Base-by-base conservation (phyloP, 2,329 filamentous ascomycete species). In the Ceratocystis huliohia region DNA sequence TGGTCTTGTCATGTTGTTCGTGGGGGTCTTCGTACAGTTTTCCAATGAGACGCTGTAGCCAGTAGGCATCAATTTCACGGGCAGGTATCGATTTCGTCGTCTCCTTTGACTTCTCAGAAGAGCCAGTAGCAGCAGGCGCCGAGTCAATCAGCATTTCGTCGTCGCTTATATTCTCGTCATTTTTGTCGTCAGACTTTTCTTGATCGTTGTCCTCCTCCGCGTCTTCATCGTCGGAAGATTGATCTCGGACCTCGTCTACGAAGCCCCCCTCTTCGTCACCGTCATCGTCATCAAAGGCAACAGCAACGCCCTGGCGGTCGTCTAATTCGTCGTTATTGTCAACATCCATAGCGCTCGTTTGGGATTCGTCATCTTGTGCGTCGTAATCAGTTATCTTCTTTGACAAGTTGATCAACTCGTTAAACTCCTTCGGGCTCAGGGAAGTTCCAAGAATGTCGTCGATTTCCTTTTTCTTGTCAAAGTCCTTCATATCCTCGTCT, bases 311-410 rank as follows among this genome's bases (percentile, higher is more conserved):
- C 75, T 99, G 91, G 63, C 91, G 87, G 72, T 96, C 92, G 72
- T 96, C 94, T 63, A 96, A 84, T 74, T 96, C 92, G 37, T 84
- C 88, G 2, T 78, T 80, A 37, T 84, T 88, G 80, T 91, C 89
- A 8, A 68, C 65, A 56, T 68, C 67, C 67, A 68, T 68, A 20
- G 41, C 67, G 44, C 65, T 64, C 28, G 61, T 50, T 66, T 66
- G 64, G 25, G 65, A 65, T 67, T 91, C 87, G 70, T 96, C 93
- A 70, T 97, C 93, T 74, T 97, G 91, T 48, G 89, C 89, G 76
- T 97, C 89, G 76, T 97, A 99, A 75, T 99, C 94, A 63, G 94
- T 99, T 69, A 99, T 96, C 78, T 99, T 99, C 80, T 99, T 99
- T 70, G 92, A 91, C 56, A 99, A 79, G 73, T 96, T 99, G 66